phyloP scores from a whole-genome alignment of 2,329 filamentous ascomycete genomes.

The Cytospora mali region DNA sequence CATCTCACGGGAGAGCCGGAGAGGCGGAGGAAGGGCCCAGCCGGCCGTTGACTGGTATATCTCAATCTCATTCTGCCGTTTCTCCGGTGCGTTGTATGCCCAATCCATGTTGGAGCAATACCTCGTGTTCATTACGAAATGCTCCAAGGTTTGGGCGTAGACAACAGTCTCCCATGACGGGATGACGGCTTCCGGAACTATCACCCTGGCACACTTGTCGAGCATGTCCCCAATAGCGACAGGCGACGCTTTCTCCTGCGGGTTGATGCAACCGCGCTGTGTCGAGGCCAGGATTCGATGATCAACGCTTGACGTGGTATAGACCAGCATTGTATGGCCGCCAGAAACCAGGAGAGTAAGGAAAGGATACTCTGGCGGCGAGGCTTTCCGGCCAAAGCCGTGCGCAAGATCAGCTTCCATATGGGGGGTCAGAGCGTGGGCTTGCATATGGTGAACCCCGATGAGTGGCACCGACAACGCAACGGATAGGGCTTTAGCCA shows the following conservation, averaged over 20 bases:
- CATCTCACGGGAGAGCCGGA: constrained; percentile 60
- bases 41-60: constrained; percentile 42
- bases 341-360: constrained; percentile 67
- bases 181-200: constrained; percentile 67
- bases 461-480: constrained; percentile 83
- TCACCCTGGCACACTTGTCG: constrained; percentile 80
- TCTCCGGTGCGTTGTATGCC: constrained; percentile 59
- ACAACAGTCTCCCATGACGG: constrained; percentile 60
- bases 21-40: constrained; percentile 72
- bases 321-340: constrained; percentile 70
- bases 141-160: constrained; percentile 79
- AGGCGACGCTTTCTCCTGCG: constrained; percentile 8
- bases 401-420: constrained; percentile 63
- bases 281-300: constrained; percentile 76
- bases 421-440: constrained; percentile 85
- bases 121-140: constrained; percentile 69
- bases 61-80: constrained; percentile 60
- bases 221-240: constrained; percentile 88
- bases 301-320: constrained; percentile 66
- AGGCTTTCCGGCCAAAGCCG: constrained; percentile 23
- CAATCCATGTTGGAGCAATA: background rate
- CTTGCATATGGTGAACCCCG: constrained; percentile 96
- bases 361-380: constrained; percentile 69
- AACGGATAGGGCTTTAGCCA: constrained; percentile 82
- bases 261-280: constrained; percentile 49